Conservation (phyloP, 1,139 yeast species). For the Pichia sp. region DNA sequence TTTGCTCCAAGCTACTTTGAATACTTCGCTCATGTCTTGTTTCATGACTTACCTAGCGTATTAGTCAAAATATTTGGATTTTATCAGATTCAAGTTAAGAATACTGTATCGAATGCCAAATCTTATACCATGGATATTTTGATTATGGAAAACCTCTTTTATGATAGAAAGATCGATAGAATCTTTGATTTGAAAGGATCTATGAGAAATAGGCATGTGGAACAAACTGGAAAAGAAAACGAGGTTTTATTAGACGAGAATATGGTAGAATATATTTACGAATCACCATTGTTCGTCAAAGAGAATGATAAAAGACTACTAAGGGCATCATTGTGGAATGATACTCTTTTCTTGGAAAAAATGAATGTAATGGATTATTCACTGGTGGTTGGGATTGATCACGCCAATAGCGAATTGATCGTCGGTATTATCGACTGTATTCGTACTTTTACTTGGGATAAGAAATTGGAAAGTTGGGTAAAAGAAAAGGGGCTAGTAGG, state of each 20-base stretch:
- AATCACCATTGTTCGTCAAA: constrained; percentile 89
- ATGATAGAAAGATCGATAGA: constrained; percentile 75
- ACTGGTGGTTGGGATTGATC: constrained; percentile 85
- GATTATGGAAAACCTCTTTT: constrained; percentile 93
- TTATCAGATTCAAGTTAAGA: constrained; percentile 85
- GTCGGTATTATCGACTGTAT: constrained; percentile 97
- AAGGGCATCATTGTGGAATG: constrained; percentile 89
- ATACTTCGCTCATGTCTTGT: constrained; percentile 91
- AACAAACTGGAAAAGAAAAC: constrained; percentile 92
- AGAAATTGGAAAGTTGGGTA: constrained; percentile 97
- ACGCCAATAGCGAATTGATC: constrained; percentile 61
- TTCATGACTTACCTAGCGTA: constrained; percentile 91
- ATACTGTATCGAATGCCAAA: constrained; percentile 62
- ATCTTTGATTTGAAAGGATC: constrained; percentile 96
- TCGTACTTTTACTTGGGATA: constrained; percentile 97
- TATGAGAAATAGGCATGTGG: constrained; percentile 94
- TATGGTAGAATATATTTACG: constrained; percentile 96
- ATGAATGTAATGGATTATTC: constrained; percentile 99
- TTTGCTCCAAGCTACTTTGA: constrained; percentile 97
- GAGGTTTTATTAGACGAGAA: constrained; percentile 94
- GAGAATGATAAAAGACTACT: constrained; percentile 85
- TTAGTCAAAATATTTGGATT: constrained; percentile 93
- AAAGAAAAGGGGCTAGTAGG: constrained; percentile 89
- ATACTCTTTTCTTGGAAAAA: constrained; percentile 86
- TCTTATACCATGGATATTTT: constrained; percentile 83